Evolutionary conservation across 805 yeast species (phyloP).

Genomic region (Tetrapisispora namnaoensis): DNA sequence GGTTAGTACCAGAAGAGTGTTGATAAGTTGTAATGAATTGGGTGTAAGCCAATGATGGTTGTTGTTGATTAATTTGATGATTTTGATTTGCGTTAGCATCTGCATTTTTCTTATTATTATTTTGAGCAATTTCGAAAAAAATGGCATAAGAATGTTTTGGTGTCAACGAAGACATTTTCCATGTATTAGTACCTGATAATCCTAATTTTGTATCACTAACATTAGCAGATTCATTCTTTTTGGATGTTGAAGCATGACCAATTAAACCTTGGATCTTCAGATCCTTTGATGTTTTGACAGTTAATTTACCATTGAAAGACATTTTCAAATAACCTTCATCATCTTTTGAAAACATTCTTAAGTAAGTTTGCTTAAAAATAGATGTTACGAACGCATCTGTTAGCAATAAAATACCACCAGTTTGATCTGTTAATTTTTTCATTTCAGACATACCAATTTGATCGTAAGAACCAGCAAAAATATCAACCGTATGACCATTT

Average conservation of each 20-base stretch:
- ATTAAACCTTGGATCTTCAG: constrained; percentile 86
- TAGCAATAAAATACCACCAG: constrained; percentile 84
- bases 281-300: constrained; percentile 79
- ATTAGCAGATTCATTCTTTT: constrained; percentile 43
- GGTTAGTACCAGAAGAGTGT: constrained; percentile 85
- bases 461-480: constrained; percentile 92
- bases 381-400: constrained; percentile 93
- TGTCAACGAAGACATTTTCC: constrained; percentile 75
- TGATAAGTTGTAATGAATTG: constrained; percentile 91
- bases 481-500: constrained; percentile 74
- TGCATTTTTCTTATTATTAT: constrained; percentile 29
- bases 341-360: constrained; percentile 80
- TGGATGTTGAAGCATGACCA: constrained; percentile 80
- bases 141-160: constrained; percentile 85
- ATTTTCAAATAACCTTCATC: constrained; percentile 75
- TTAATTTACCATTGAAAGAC: constrained; percentile 85
- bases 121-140: constrained; percentile 68
- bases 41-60: constrained; percentile 34
- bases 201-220: constrained; percentile 93
- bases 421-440: constrained; percentile 73
- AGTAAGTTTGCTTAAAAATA: constrained; percentile 84
- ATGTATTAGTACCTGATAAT: constrained; percentile 82
- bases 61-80: constrained; percentile 18
- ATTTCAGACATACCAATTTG: constrained; percentile 93
- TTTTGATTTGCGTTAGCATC: constrained; percentile 5